Conservation (phyloP, 2,329 filamentous ascomycete genomes). For the Alternaria rosae region DNA sequence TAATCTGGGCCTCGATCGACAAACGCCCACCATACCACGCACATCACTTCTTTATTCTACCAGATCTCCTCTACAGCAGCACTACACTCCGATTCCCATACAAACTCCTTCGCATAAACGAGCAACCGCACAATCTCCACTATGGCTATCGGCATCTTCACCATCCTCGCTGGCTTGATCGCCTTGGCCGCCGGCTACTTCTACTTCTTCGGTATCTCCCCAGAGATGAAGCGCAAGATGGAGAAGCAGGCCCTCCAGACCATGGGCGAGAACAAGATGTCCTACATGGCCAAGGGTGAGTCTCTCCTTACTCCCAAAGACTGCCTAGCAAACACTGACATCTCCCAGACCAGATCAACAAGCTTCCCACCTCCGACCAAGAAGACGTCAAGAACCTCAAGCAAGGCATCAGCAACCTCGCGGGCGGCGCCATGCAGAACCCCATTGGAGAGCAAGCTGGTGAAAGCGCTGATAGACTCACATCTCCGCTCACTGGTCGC, state of each 20-base stretch:
- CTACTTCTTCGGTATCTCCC: conserved; percentile 59
- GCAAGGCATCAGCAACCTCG: conserved; percentile 45
- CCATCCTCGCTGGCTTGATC: conserved; percentile 40
- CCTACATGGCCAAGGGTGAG: conserved; percentile 50
- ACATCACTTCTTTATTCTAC: conserved; percentile 10
- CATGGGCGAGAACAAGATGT: conserved; percentile 62
- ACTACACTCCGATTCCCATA: conserved; percentile 3
- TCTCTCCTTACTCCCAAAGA: background rate
- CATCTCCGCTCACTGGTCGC: conserved; percentile 49
- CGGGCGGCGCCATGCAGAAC: conserved; percentile 46
- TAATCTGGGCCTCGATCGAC: conserved; percentile 19
- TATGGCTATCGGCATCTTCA: conserved; percentile 43
- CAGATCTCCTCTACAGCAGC: conserved; percentile 3
- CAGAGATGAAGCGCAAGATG: conserved; percentile 56
- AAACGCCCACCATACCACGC: background rate
- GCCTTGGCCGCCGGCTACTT: conserved; percentile 50
- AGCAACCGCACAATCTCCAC: background rate
- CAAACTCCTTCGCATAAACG: conserved; percentile 4
- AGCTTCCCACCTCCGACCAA: conserved; percentile 49
- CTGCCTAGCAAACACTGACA: conserved; percentile 13
- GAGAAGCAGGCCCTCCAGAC: conserved; percentile 57
- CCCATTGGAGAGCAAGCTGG: conserved; percentile 48
- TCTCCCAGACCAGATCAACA: conserved; percentile 47
- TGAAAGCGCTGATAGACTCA: conserved; percentile 46
- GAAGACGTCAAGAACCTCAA: conserved; percentile 49